phyloP scores from a whole-genome alignment of 2,329 filamentous ascomycete genomes.

The Pseudogymnoascus sp. region DNA sequence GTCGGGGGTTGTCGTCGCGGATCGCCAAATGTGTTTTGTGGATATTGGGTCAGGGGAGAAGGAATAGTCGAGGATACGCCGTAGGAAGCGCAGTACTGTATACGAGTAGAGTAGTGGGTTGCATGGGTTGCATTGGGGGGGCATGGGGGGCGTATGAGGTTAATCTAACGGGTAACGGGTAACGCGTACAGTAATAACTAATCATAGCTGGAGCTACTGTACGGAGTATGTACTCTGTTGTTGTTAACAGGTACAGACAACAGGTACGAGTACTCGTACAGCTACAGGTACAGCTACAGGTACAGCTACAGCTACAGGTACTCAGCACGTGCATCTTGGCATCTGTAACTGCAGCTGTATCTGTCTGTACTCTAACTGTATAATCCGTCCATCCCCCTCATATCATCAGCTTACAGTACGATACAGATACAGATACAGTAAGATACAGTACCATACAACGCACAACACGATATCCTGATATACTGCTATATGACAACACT shows the following conservation, averaged over 20 bases:
- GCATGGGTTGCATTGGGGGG: too few relatives aligned
- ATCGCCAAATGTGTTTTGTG: neutral
- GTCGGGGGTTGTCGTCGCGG: neutral
- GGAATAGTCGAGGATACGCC: neutral
- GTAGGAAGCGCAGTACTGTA: too few relatives aligned
- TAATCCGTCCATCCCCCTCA: neutral
- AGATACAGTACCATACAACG: neutral
- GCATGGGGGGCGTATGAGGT: too few relatives aligned
- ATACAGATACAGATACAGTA: neutral
- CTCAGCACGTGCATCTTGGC: too few relatives aligned
- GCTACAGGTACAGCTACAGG: neutral
- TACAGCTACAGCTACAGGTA: too few relatives aligned
- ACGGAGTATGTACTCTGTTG: too few relatives aligned
- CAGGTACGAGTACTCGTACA: too few relatives aligned
- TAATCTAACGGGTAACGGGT: slow-evolving; percentile 1
- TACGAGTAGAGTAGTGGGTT: too few relatives aligned
- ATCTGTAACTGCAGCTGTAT: too few relatives aligned
- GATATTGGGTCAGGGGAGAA: neutral
- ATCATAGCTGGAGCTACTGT: neutral
- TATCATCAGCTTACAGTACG: too few relatives aligned
- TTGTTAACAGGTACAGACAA: too few relatives aligned
- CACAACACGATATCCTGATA: neutral
- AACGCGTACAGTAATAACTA: neutral
- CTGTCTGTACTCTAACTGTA: too few relatives aligned
- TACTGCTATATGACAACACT: neutral